Base-by-base conservation (phyloP, 306 rosid species). In the Corylus heterophylla region DNA sequence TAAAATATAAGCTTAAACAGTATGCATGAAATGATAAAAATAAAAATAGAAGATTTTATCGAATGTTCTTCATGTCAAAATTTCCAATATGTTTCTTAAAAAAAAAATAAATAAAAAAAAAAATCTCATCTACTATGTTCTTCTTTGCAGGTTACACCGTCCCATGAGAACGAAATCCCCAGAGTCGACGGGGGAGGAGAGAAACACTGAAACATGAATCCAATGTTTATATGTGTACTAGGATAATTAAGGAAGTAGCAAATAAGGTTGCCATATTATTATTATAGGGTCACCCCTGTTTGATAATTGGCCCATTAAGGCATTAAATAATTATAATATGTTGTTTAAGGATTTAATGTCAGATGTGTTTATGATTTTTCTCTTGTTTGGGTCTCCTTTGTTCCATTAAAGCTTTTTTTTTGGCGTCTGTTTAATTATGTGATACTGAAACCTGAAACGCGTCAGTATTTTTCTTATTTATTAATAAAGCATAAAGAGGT, bases 71-170 rank as follows among this genome's bases (percentile, higher is more conserved):
- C 12, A 58, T 27, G 25, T n/a, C 64, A 10, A 58, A 56, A 58
- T 22, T 58, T 20, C 31, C 64, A 11, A 54, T 13, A 22, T 22
- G 25, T 22, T 22, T 22, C 0, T 22, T 22, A 22, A 22, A 22
- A 0, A 22, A 20, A 42, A n/a, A 9, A 14, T n/a, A n/a, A n/a
- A n/a, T n/a, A 29, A 4, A 39, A 44, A 39, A 74, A 56, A 74
- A 9, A 37, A 74, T 31, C 37, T 14, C 14, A 17, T 35, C 20
- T 39, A 2, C 48, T 25, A 4, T 47, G 14, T 4, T 80, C 29
- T 14, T 5, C 14, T 75, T 64, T 75, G 86, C 87, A 87, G 89
- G 48, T 62, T 83, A 75, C 80, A 78, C 76, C 0, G 80, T 87
- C 78, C 89, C 89, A 35, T 87, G 83, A 83, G 78, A 78, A 74